Conservation (phyloP, 441 rosid genomes). For the Euphorbia schlechtendalii region DNA sequence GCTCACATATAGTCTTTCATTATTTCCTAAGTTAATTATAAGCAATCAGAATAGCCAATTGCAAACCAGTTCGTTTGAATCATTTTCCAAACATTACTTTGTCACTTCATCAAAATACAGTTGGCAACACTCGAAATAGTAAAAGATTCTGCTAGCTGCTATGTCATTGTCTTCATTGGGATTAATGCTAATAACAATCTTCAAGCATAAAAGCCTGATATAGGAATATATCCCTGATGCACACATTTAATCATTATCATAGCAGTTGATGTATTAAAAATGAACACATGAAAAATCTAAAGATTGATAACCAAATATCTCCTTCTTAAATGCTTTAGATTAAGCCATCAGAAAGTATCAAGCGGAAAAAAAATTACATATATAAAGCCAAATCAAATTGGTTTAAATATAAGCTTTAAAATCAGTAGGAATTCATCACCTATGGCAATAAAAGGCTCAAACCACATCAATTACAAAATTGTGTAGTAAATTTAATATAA, state of each 20-base stretch:
- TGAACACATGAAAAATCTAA: too few relatives aligned
- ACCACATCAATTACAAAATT: neutral
- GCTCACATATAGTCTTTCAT: neutral
- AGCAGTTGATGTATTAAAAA: too few relatives aligned
- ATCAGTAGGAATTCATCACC: neutral
- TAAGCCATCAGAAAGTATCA: too few relatives aligned
- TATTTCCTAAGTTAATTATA: neutral
- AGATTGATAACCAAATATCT: too few relatives aligned
- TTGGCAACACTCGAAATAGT: neutral
- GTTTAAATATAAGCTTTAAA: neutral
- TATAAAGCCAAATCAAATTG: neutral
- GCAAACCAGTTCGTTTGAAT: neutral
- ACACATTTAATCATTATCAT: neutral
- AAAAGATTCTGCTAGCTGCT: neutral
- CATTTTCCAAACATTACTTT: conserved; percentile 2
- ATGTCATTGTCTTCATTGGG: neutral
- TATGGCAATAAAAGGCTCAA: neutral
- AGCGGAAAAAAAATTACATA: too few relatives aligned
- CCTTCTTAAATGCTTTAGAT: too few relatives aligned
- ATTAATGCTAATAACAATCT: neutral
- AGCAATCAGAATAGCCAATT: neutral
- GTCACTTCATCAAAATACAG: neutral
- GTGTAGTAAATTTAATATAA: neutral
- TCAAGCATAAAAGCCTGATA: neutral
- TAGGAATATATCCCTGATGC: neutral